A percentile compares a stretch with the other conserved stretches of the same genome.
These are phyloP conservation scores for Stygiomarasmius scandens DNA, from an alignment of 1,284 basidiomycete species.

Conservation along the genomic window DNA sequence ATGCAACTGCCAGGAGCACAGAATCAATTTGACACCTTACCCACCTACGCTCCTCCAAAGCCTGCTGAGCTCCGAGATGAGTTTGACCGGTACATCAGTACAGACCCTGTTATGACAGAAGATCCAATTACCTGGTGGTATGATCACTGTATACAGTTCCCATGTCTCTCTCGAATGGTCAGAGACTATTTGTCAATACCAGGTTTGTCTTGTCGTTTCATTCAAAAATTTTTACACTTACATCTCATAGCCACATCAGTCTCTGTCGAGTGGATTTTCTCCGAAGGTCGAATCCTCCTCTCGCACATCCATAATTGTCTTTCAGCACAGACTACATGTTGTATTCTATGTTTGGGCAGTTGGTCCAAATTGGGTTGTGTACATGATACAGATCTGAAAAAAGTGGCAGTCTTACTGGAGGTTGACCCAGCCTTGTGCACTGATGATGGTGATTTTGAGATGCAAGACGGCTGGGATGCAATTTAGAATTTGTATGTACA, in stretches of 20 bases:
- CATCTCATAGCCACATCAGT: constrained; percentile 33
- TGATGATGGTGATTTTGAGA: background rate
- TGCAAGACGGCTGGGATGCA: background rate
- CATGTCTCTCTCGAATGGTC: constrained; percentile 32
- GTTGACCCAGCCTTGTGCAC: background rate
- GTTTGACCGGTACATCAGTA: constrained; percentile 26
- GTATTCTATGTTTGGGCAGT: constrained; percentile 25
- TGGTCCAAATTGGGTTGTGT: constrained; percentile 17
- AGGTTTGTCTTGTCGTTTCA: constrained; percentile 23
- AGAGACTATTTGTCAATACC: constrained; percentile 30
- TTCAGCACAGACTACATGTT: constrained; percentile 20
- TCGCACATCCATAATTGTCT: constrained; percentile 22
- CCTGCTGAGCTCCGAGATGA: constrained; percentile 20
- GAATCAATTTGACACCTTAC: too few relatives aligned
- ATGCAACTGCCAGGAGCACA: too few relatives aligned
- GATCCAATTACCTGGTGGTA: constrained; percentile 34
- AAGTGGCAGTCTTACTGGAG: background rate
- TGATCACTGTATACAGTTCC: constrained; percentile 22
- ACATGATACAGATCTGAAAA: background rate
- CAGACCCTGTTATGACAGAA: constrained; percentile 18
- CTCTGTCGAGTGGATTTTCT: constrained; percentile 34
- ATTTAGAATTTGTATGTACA: too few relatives aligned
- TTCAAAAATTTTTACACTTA: too few relatives aligned
- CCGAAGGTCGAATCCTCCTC: constrained; percentile 25
- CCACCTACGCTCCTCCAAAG: too few relatives aligned